These are phyloP conservation scores for Kodamaea alishanica DNA, from an alignment of 1,139 yeast species.

Conservation along the genomic window DNA sequence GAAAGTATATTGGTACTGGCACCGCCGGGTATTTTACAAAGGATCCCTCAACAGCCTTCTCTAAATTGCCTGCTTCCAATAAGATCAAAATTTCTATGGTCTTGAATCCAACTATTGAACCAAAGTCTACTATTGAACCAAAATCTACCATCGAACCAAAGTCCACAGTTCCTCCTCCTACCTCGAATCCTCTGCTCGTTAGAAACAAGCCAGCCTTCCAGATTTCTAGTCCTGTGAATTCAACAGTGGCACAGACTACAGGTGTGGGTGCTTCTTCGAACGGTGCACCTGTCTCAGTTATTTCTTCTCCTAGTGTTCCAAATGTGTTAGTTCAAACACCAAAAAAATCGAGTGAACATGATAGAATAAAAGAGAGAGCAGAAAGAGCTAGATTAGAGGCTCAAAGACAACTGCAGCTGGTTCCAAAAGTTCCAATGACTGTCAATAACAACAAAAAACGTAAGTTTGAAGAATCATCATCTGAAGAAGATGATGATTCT, in stretches of 20 bases:
- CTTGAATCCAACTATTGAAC: no score
- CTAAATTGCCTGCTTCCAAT: neutral
- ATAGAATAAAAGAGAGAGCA: slow-evolving; percentile 5
- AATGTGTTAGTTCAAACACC: no score
- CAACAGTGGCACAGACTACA: neutral
- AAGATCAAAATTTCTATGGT: neutral
- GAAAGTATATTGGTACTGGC: no score
- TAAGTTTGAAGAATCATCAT: slow-evolving; percentile 11
- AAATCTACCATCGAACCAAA: no score
- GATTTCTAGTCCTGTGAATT: neutral
- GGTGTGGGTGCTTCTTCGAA: no score
- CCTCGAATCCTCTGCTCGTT: neutral
- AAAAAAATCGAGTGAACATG: slow-evolving; percentile 4
- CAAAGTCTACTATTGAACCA: no score
- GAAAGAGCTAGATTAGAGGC: neutral
- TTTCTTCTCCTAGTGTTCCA: no score
- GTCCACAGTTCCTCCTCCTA: neutral
- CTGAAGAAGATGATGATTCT: slow-evolving; percentile 10
- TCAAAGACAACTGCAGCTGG: neutral
- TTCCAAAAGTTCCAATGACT: neutral
- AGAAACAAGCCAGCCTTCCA: neutral
- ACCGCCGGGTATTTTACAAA: no score
- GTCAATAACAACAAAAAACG: slow-evolving; percentile 7
- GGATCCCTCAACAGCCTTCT: no score
- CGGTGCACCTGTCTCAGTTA: no score